These are phyloP conservation scores for Phytomonas francai DNA, from an alignment of 208 protist species.

Conservation along the genomic window DNA sequence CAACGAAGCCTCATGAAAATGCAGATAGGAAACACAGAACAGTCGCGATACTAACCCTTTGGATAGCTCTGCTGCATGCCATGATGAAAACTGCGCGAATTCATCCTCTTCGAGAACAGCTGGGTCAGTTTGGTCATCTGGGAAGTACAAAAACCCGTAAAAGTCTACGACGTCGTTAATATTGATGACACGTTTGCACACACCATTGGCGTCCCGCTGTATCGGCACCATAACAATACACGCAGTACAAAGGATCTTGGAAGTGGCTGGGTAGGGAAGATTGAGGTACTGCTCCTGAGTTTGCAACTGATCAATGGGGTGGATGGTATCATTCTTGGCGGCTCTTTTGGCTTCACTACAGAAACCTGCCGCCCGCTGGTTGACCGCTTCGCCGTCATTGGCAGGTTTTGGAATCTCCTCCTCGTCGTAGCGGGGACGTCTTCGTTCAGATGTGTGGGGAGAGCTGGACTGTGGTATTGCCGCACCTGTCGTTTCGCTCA, in stretches of 20 bases:
- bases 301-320: neutral
- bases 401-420: neutral
- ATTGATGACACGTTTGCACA: conserved; percentile 19
- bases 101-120: conserved; percentile 24
- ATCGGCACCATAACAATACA: conserved; percentile 27
- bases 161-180: conserved; percentile 73
- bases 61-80: conserved; percentile 42
- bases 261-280: conserved; percentile 18
- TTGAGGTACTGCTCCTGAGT: conserved; percentile 15
- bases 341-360: neutral
- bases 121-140: conserved; percentile 16
- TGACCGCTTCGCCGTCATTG: neutral
- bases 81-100: conserved; percentile 37
- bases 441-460: neutral
- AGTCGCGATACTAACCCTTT: conserved; percentile 36
- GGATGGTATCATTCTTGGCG: neutral
- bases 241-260: conserved; percentile 11
- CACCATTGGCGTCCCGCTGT: neutral
- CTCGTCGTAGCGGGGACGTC: conserved; percentile 13
- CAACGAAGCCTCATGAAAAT: neutral
- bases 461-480: neutral
- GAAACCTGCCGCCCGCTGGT: conserved; percentile 1
- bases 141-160: conserved; percentile 52
- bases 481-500: neutral
- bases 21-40: conserved; percentile 14